Evolutionary conservation across 2,329 filamentous ascomycete species (phyloP), one percentile per base, ranked within the genome.

Genomic region (Didymosphaeria variabile): DNA sequence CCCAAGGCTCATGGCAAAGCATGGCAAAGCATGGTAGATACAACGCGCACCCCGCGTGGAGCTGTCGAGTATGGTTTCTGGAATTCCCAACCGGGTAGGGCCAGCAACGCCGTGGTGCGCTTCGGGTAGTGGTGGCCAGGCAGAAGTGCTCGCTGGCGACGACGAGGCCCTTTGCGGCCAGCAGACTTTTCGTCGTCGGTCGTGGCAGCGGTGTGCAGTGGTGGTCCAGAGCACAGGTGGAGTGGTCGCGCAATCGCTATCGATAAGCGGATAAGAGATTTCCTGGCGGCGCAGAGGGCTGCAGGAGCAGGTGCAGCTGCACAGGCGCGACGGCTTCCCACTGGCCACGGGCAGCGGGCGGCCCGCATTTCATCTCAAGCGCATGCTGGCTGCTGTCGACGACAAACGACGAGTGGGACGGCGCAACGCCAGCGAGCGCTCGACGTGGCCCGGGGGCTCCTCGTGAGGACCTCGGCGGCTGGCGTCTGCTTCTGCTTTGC

Each of bases 231-330:
- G 45, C 13, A 19, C 31, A 44, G 40, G 13, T n/a, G n/a, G n/a
- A n/a, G n/a, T n/a, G n/a, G 52, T 45, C 26, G 38, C 31, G 9
- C 29, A 44, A 73, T 75, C 70, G 72, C 58, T 72, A 75, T 75
- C 71, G 74, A 76, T 75, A 74, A 68, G 72, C 72, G 71, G 73
- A 74, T 73, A 74, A 68, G 66, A 65, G 70, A 69, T 70, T 50
- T 65, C 65, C 60, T 61, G 60, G 61, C 59, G 57, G 63, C 55
- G 31, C 29, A 19, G 26, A 46, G 26, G 26, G 63, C 64, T 71
- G 68, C 65, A 69, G 67, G 64, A 68, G 34, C 66, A 66, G 68
- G 64, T 62, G 67, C 56, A 34, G 50, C 53, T 42, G 54, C 45
- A 56, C 57, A 49, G 59, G 60, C 29, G 47, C 57, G 50, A 15